These are phyloP conservation scores for Letharia columbiana DNA, from an alignment of 495 filamentous ascomycete genomes.

Conservation along the genomic window DNA sequence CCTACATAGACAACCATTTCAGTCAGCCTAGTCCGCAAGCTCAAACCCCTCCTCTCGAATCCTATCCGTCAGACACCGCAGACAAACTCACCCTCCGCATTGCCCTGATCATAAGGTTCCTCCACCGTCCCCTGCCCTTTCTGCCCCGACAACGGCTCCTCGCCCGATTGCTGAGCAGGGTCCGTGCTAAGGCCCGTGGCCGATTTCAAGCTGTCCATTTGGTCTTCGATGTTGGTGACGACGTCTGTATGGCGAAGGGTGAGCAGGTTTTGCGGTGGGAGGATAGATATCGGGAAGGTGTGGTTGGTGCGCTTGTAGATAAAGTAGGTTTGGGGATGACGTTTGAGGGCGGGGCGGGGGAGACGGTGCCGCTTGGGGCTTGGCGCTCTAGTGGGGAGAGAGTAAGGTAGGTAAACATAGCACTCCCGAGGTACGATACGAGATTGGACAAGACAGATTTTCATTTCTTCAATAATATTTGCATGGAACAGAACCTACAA, in stretches of 20 bases:
- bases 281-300: background rate
- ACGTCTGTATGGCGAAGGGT: background rate
- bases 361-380: too few relatives aligned
- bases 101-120: slow-evolving; percentile 20
- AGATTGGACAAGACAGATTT: too few relatives aligned
- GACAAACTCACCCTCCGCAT: slow-evolving; percentile 15
- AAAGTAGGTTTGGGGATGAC: slow-evolving; percentile 1
- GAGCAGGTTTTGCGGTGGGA: background rate
- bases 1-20: background rate
- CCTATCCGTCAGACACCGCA: too few relatives aligned
- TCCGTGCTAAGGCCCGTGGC: slow-evolving; percentile 1
- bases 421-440: too few relatives aligned
- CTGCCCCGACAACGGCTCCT: slow-evolving; percentile 21
- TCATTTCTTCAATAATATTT: too few relatives aligned
- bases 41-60: background rate
- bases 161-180: slow-evolving; percentile 12
- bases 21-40: background rate
- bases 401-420: too few relatives aligned
- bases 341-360: background rate
- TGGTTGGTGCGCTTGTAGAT: slow-evolving; percentile 2
- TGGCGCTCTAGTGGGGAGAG: too few relatives aligned
- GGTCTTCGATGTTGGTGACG: background rate
- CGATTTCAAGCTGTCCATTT: slow-evolving; percentile 8
- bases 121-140: slow-evolving; percentile 13
- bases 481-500: background rate